Percentiles rank a stretch among this genome's conserved stretches.
These are phyloP conservation scores for Apophysomyces ossiformis DNA, from an alignment of 371 early-diverging fungal genomes.

Conservation along the genomic window DNA sequence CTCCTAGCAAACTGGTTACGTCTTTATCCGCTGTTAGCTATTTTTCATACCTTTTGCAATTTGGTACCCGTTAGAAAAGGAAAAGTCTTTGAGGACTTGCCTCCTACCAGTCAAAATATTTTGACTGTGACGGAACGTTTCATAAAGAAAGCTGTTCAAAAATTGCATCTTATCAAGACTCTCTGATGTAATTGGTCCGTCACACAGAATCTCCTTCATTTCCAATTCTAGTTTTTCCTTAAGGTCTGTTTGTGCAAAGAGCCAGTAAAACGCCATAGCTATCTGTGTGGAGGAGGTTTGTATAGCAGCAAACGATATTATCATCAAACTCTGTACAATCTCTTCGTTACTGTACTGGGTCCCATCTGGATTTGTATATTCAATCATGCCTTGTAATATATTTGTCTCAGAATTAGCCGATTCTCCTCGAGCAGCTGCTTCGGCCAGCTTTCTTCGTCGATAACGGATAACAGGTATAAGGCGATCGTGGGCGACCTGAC, in stretches of 20 bases:
- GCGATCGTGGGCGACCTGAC: slow-evolving; percentile 29
- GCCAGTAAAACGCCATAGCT: slow-evolving; percentile 34
- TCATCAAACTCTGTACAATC: slow-evolving; percentile 25
- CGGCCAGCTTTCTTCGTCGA: slow-evolving; percentile 15
- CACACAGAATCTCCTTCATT: slow-evolving; percentile 33
- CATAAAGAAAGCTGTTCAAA: slow-evolving; percentile 41
- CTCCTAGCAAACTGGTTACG: too few species aligned
- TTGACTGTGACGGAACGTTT: slow-evolving; percentile 37
- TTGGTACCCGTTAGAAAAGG: slow-evolving; percentile 43
- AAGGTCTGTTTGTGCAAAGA: slow-evolving; percentile 42
- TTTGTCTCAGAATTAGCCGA: slow-evolving; percentile 13
- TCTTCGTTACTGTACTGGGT: slow-evolving; percentile 19
- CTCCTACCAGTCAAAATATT: slow-evolving; percentile 34
- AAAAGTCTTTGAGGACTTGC: slow-evolving; percentile 22
- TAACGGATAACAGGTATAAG: slow-evolving; percentile 24
- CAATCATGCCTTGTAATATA: slow-evolving; percentile 34
- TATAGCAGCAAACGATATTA: slow-evolving; percentile 45
- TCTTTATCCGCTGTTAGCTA: too few species aligned
- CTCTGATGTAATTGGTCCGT: slow-evolving; percentile 29
- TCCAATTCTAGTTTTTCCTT: slow-evolving; percentile 25
- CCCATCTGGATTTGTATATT: slow-evolving; percentile 27
- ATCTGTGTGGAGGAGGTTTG: slow-evolving; percentile 38
- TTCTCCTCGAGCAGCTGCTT: slow-evolving; percentile 7
- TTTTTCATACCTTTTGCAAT: slow-evolving; percentile 38
- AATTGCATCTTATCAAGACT: slow-evolving; percentile 31